Evolutionary conservation across 169 alveolate genomes (phyloP), one percentile per base, ranked within the genome.

Genomic region (Plasmodium ovale): DNA sequence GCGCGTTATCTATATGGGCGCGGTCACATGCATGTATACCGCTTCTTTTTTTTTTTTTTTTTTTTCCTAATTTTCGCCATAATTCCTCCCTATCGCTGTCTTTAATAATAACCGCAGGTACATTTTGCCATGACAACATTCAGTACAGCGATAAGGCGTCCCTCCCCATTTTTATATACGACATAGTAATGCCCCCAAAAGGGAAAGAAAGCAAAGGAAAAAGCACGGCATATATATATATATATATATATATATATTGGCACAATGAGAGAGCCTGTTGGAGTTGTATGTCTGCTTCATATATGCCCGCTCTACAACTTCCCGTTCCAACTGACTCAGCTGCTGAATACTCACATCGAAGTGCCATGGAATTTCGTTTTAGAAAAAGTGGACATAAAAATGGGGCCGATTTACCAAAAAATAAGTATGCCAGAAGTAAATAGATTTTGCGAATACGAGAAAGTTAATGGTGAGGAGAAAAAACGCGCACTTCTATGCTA

Each of bases 311-410:
- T n/a, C n/a, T n/a, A n/a, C n/a, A 31, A 16, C n/a, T 31, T 33
- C 29, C n/a, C 25, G 7, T 44, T 37, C 35, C 53, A 10, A n/a
- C n/a, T n/a, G n/a, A n/a, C 23, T 6, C 39, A 77, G 88, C 77
- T 77, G 23, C 16, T 77, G 6, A 77, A 60, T 54, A 77, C 59
- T 6, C 88, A 77, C 37, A 77, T 77, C 54, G 88, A 77, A 47
- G 88, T 77, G 2, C 88, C 88, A 6, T 77, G 88, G 88, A 77
- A 77, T 60, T 77, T 77, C 35, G 88, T 77, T 14, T 60, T 77
- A 3, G 88, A 77, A 77, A 77, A 77, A 62, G 88, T 77, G 0
- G 71, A 62, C 67, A 64, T 77, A 47, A 77, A 77, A 16, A 60
- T 42, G 7, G 27, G 29, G 0, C 27, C 16, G 33, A 39, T 31